Evolutionary conservation across 352 stramenopile species (phyloP).

Genomic region (Phytophthora quininea): DNA sequence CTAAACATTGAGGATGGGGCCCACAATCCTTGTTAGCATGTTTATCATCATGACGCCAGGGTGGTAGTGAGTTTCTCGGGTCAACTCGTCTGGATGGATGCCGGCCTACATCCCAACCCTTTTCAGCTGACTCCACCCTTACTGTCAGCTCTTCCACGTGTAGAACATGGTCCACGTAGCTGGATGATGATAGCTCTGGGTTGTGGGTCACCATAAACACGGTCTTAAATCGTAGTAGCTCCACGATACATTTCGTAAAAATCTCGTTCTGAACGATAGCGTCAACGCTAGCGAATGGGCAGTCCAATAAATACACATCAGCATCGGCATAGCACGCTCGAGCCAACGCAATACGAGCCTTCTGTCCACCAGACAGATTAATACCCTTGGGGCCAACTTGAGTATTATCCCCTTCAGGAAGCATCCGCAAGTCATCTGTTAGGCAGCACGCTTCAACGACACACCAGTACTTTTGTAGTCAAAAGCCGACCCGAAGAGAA

Average conservation of each 20-base stretch:
- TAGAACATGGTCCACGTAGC: conserved; percentile 48
- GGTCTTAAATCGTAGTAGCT: conserved; percentile 58
- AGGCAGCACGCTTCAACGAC: conserved; percentile 69
- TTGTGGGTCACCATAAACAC: conserved; percentile 64
- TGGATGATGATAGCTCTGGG: conserved; percentile 50
- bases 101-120: conserved; percentile 26
- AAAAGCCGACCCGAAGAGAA: conserved; percentile 93
- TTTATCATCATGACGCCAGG: conserved; percentile 25
- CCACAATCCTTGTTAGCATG: background rate
- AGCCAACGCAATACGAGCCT: conserved; percentile 59
- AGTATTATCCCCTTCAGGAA: conserved; percentile 67
- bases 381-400: conserved; percentile 54
- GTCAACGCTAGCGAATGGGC: conserved; percentile 60
- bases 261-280: conserved; percentile 66
- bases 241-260: conserved; percentile 59
- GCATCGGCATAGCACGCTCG: conserved; percentile 62
- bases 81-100: conserved; percentile 30
- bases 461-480: conserved; percentile 67
- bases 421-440: conserved; percentile 41
- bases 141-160: conserved; percentile 39
- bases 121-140: conserved; percentile 32
- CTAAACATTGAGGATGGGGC: conserved; percentile 10
- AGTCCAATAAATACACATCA: conserved; percentile 59
- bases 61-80: conserved; percentile 36
- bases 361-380: conserved; percentile 64